Percentiles rank a stretch among this genome's conserved stretches.
These are phyloP conservation scores for Calonectria crousiana DNA, from an alignment of 2,329 filamentous ascomycete genomes.

Conservation along the genomic window DNA sequence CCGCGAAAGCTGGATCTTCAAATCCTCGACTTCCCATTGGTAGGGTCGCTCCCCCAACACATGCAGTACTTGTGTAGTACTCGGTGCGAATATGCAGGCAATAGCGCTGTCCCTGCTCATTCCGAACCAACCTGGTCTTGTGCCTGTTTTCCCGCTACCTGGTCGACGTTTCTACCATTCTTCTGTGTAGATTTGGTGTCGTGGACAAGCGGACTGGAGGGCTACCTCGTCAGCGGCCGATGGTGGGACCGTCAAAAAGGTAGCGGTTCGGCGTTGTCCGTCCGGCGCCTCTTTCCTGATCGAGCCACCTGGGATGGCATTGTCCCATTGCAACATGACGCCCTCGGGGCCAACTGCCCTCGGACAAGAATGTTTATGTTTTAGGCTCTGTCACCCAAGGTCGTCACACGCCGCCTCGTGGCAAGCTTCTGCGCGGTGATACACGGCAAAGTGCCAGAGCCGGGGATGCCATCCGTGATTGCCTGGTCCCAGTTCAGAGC, in stretches of 20 bases:
- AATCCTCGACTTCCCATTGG: slow-evolving; percentile 11
- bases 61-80: neutral
- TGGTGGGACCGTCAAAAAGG: slow-evolving; percentile 21
- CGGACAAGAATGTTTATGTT: neutral
- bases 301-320: slow-evolving; percentile 8
- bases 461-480: slow-evolving; percentile 19
- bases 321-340: neutral
- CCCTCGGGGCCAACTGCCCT: slow-evolving; percentile 9
- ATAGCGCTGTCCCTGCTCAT: slow-evolving; percentile 14
- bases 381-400: slow-evolving; percentile 7
- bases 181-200: neutral
- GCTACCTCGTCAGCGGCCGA: neutral
- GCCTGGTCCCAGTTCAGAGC: slow-evolving; percentile 18
- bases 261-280: slow-evolving; percentile 31
- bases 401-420: neutral
- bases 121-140: slow-evolving; percentile 2
- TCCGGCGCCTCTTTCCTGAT: slow-evolving; percentile 32
- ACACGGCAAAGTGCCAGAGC: neutral
- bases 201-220: neutral
- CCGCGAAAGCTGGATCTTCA: neutral
- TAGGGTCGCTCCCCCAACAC: neutral
- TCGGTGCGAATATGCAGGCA: slow-evolving; percentile 17
- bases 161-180: neutral
- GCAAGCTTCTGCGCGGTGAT: neutral
- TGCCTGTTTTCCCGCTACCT: neutral